Evolutionary conservation across 2,329 filamentous ascomycete species (phyloP).

Genomic region (Teratosphaeria gauchensis): DNA sequence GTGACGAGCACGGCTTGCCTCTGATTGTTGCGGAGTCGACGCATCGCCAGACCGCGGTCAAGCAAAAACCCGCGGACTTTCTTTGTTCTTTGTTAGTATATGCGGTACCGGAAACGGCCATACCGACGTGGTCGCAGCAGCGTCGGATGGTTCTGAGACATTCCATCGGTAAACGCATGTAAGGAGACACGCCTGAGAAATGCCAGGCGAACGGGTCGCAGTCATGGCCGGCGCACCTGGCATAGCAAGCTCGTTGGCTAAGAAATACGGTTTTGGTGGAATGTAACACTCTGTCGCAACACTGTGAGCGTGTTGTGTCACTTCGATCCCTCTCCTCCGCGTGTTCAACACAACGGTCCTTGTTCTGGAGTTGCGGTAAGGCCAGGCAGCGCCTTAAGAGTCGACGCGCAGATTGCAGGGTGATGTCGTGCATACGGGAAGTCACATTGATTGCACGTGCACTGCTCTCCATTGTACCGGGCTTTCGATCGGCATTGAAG

Average conservation of each 20-base stretch:
- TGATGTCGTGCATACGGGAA: background rate
- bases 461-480: background rate
- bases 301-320: conserved; percentile 19
- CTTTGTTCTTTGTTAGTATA: conserved; percentile 28
- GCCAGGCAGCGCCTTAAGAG: background rate
- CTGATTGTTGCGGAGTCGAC: conserved; percentile 24
- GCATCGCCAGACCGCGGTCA: conserved; percentile 8
- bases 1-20: conserved; percentile 20
- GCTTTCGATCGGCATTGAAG: background rate
- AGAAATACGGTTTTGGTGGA: conserved; percentile 14
- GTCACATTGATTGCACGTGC: background rate
- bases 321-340: conserved; percentile 3
- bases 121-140: conserved; percentile 15
- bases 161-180: conserved; percentile 21
- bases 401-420: background rate
- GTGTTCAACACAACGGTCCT: conserved; percentile 1
- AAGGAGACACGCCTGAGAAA: conserved; percentile 15
- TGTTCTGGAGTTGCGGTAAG: conserved; percentile 3
- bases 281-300: conserved; percentile 20
- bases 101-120: conserved; percentile 23
- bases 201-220: conserved; percentile 17
- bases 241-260: conserved; percentile 15
- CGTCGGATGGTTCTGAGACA: conserved; percentile 23
- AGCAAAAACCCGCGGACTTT: conserved; percentile 9
- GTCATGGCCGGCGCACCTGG: conserved; percentile 5